Conservation (phyloP, 768 basidiomycete genomes). For the Mycena alexandri region DNA sequence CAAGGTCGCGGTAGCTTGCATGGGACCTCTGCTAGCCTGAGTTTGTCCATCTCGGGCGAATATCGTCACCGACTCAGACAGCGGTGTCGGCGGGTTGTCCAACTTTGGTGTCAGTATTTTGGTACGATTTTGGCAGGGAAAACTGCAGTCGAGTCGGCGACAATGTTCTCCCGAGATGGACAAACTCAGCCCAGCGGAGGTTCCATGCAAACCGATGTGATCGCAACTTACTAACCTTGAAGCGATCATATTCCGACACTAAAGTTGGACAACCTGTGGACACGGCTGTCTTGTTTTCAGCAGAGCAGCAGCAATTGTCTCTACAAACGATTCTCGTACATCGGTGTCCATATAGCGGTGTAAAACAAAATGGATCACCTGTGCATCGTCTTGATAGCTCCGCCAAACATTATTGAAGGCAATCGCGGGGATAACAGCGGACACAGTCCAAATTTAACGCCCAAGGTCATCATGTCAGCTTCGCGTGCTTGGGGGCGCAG, state of each 20-base stretch:
- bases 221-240: slow-evolving; percentile 7
- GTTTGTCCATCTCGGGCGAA: slow-evolving; percentile 6
- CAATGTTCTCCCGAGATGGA: slow-evolving; percentile 10
- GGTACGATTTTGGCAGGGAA: slow-evolving; percentile 3
- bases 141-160: slow-evolving; percentile 7
- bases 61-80: slow-evolving; percentile 3
- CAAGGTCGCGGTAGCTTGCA: neutral
- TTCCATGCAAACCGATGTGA: slow-evolving; percentile 2
- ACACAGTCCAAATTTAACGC: slow-evolving; percentile 6
- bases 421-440: neutral
- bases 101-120: too few relatives aligned
- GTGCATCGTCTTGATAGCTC: slow-evolving; percentile 4
- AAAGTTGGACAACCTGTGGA: slow-evolving; percentile 5
- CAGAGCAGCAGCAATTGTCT: neutral
- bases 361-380: slow-evolving; percentile 9
- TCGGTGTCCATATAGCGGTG: slow-evolving; percentile 7
- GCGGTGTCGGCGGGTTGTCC: too few relatives aligned
- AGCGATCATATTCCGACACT: slow-evolving; percentile 12
- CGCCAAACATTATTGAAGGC: neutral
- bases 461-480: slow-evolving; percentile 1
- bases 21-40: neutral
- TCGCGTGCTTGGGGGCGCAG: slow-evolving; percentile 4
- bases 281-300: neutral
- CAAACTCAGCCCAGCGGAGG: slow-evolving; percentile 5
- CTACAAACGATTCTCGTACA: slow-evolving; percentile 1